Base-by-base conservation (phyloP, 2,329 filamentous ascomycete species). In the Trichothecium sympodiale region DNA sequence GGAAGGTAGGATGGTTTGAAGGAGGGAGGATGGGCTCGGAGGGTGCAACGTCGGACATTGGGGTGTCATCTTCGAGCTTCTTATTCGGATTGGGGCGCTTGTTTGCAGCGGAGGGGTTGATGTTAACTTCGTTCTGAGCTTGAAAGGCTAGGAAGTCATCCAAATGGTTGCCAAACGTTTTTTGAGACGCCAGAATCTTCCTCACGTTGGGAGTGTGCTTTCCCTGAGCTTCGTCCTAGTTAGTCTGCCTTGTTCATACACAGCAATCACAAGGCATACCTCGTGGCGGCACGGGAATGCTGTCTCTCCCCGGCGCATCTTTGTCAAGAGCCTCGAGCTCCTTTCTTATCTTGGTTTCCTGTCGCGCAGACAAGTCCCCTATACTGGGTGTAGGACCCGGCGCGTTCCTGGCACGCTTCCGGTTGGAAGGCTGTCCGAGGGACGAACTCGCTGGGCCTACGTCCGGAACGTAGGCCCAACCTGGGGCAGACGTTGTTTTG, bases 381-480 rank as follows among this genome's bases (percentile, higher is more conserved):
- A 67, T 59, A 43, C 62, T 71, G 18, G 61, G 54, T 5, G 54
- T 42, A 17, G 64, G 62, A 34, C 60, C 64, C 4, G 65, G 65
- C 40, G 69, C 57, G 49, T 67, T 73, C 43, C 82, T 71, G 20
- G 75, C 78, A 49, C 86, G 81, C 60, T 93, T 94, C 42, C 82
- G 72, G 65, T 70, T 73, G 44, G 63, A 59, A 39, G 62, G 67
- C 41, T 57, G 60, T 43, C 65, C 59, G 40, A 67, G 67, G 35
- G 65, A 54, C 34, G 63, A 55, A 45, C 71, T 69, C 8, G 74
- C 67, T 10, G 72, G 68, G 37, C 74, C 69, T 38, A 72, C 68
- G 52, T 94, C 85, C 20, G 87, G 79, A 2, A 95, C 84, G 55
- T 94, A 94, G 10, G 86, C 86, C 82, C 87, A 96, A 50, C 89